Base-by-base conservation (phyloP, 495 filamentous ascomycete species). In the Zalerion maritima region DNA sequence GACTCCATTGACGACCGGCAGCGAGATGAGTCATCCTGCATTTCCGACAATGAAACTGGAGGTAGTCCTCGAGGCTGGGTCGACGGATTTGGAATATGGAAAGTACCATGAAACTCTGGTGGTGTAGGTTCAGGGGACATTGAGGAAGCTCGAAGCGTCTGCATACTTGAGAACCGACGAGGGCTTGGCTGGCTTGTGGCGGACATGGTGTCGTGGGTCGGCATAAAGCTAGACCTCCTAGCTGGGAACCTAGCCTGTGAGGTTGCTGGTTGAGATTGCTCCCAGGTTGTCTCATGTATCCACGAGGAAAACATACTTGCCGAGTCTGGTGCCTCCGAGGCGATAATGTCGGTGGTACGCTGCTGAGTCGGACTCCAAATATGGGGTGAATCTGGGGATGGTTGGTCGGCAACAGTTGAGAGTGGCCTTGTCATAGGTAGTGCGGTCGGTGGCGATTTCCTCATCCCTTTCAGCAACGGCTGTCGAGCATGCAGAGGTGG, bases 371-470 rank as follows among this genome's bases (percentile, higher is more conserved):
- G 34, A 29, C 34, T 39, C 18, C 13, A 32, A 4, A 23, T 24
- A 30, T 20, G n/a, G 28, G 40, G 32, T 6, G 38, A 34, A 9
- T 32, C 35, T 3, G 36, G 37, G 14, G 42, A 37, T 34, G 23
- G 37, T 6, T 64, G 55, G 40, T 67, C 62, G 17, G 52, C 41
- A 3, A 68, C 64, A 16, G 62, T 54, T 7, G 62, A 64, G 11
- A 68, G 45, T 1, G 64, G 60, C 6, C 62, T 52, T 21, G 44
- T 51, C 28, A 62, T 49, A 20, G 50, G 31, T 9, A 62, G 31
- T 1, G 57, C 52, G 6, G 58, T 49, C 6, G 60, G 60, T 1
- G 57, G 58, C 12, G 47, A 39, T 27, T 56, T 58, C 24, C 57
- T 49, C 13, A 46, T 22, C 11, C 28, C 35, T 12, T 45, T 35